These are phyloP conservation scores for Pyrus pyrifolia DNA, from an alignment of 306 rosid species.

Conservation along the genomic window DNA sequence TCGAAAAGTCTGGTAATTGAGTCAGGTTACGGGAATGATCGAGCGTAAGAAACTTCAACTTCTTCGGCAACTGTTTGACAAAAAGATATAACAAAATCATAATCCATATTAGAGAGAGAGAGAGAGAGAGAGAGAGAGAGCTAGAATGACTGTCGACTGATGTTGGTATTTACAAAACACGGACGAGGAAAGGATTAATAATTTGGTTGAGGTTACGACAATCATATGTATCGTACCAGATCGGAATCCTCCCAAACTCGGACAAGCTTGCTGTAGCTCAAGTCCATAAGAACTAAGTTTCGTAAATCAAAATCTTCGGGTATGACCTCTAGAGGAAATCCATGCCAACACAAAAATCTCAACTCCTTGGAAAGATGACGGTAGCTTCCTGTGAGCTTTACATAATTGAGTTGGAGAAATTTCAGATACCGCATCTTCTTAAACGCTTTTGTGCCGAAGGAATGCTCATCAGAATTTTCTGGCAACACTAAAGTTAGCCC, in stretches of 20 bases:
- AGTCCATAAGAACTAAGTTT: slow-evolving; percentile 21
- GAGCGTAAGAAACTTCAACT: slow-evolving; percentile 3
- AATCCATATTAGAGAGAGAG: neutral
- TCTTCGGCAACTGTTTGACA: neutral
- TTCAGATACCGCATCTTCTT: slow-evolving; percentile 24
- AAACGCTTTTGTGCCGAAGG: slow-evolving; percentile 14
- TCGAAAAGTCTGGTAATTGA: slow-evolving; percentile 28
- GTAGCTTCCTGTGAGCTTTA: slow-evolving; percentile 13
- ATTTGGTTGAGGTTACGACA: neutral
- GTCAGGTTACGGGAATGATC: neutral
- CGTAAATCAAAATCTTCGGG: neutral
- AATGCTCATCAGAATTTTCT: neutral
- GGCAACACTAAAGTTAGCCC: neutral
- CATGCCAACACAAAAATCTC: neutral
- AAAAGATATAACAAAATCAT: neutral
- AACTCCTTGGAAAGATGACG: slow-evolving; percentile 19
- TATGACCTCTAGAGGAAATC: neutral
- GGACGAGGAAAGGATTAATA: neutral
- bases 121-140: too few relatives aligned
- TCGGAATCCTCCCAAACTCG: slow-evolving; percentile 21
- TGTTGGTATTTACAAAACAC: too few relatives aligned
- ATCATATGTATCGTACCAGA: slow-evolving; percentile 13
- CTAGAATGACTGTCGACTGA: neutral
- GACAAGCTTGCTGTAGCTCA: slow-evolving; percentile 23
- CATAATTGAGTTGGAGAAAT: slow-evolving; percentile 26